Percentiles rank a stretch among this genome's conserved stretches.
phyloP scores from a whole-genome alignment of 148 eudicot genomes.

The Rhododendron henanense region DNA sequence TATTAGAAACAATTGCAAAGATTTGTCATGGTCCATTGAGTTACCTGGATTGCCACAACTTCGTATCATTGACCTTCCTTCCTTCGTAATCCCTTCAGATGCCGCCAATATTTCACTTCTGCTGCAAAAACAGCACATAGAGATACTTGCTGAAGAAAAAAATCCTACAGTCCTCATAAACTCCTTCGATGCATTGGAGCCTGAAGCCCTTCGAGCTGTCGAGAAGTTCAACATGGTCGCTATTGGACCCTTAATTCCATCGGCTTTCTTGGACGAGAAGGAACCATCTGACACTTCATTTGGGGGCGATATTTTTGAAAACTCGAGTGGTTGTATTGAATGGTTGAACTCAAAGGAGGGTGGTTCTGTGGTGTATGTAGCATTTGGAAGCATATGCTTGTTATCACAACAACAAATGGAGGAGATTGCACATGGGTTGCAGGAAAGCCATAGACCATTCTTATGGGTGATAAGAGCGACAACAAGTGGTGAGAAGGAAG shows the following conservation, averaged over 20 bases:
- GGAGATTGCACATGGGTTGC: neutral
- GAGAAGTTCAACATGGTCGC: constrained; percentile 20
- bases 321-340: constrained; percentile 21
- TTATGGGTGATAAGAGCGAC: neutral
- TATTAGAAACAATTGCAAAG: neutral
- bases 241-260: constrained; percentile 38
- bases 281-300: neutral
- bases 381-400: constrained; percentile 16
- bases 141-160: constrained; percentile 23
- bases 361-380: neutral
- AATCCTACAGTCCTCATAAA: constrained; percentile 29
- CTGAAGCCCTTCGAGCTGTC: constrained; percentile 8
- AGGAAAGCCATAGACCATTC: neutral
- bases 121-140: constrained; percentile 26
- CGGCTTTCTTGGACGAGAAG: neutral
- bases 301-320: neutral
- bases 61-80: neutral
- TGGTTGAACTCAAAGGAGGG: constrained; percentile 37
- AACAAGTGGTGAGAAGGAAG: neutral
- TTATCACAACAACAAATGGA: constrained; percentile 1
- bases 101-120: neutral
- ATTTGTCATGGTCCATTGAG: neutral
- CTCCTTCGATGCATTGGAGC: constrained; percentile 33
- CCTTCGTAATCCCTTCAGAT: neutral
- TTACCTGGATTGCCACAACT: neutral